phyloP scores from a whole-genome alignment of 2,329 filamentous ascomycete genomes.

The Xylaria sp. region DNA sequence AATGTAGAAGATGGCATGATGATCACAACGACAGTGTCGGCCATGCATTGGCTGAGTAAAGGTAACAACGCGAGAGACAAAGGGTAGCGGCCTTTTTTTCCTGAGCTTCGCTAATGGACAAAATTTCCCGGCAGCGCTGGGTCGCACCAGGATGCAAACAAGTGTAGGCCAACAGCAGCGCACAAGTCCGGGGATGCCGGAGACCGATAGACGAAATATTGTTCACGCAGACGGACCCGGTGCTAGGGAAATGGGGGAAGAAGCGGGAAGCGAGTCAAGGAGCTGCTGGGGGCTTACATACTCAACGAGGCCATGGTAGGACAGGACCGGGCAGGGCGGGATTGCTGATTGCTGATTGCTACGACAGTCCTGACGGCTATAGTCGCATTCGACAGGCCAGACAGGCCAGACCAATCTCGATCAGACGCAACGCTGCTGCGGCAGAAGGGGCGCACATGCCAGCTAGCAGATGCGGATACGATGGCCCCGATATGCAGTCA shows the following conservation, averaged over 20 bases:
- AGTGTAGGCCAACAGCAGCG: slow-evolving; percentile 4
- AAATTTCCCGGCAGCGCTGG: slow-evolving; percentile 1
- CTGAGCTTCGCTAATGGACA: background rate
- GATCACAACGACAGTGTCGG: slow-evolving; percentile 2
- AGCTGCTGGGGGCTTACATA: slow-evolving; percentile 45
- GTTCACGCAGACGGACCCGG: background rate
- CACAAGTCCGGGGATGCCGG: slow-evolving; percentile 26
- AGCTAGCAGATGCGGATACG: slow-evolving; percentile 41
- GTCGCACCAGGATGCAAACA: slow-evolving; percentile 3
- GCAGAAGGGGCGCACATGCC: slow-evolving; percentile 38
- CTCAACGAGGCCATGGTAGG: slow-evolving; percentile 47
- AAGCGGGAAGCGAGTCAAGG: slow-evolving; percentile 20
- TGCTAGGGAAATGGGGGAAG: background rate
- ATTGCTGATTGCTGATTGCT: slow-evolving; percentile 16
- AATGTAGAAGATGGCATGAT: slow-evolving; percentile 33
- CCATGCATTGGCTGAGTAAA: slow-evolving; percentile 8
- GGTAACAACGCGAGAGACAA: slow-evolving; percentile 11
- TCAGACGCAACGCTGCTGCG: slow-evolving; percentile 30
- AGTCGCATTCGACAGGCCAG: slow-evolving; percentile 42
- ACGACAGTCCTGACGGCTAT: slow-evolving; percentile 29
- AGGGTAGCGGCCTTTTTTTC: background rate
- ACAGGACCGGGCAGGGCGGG: slow-evolving; percentile 19
- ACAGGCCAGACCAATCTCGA: slow-evolving; percentile 8
- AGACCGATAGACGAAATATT: background rate
- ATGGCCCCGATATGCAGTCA: slow-evolving; percentile 47